Base-by-base conservation (phyloP, 2,329 filamentous ascomycete genomes). In the Aspergillus aculeatus region DNA sequence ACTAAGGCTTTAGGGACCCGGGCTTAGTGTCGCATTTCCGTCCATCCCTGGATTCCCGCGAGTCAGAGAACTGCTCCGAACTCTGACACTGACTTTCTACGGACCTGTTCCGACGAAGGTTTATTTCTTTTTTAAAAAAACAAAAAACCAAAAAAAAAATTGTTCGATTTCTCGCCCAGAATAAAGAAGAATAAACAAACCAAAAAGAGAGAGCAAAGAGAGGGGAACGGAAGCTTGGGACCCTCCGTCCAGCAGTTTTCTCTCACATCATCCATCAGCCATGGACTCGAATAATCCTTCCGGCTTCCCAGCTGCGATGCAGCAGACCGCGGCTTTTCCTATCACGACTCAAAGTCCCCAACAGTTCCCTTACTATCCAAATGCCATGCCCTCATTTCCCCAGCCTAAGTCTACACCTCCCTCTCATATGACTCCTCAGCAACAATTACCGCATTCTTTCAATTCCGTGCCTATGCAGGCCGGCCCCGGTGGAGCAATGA, bases 311-410 rank as follows among this genome's bases (percentile, higher is more conserved):
- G 47, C 53, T 61, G 53, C 62, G 59, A 58, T 64, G 60, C 66
- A 68, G 57, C 61, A 59, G 59, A 65, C 63, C 59, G 63, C 72
- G 57, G 72, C 68, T 56, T 76, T 71, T 70, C 72, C 74, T 65
- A 69, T 73, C 62, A 68, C 68, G 57, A 64, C 66, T 54, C 74
- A 74, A 58, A 70, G 66, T 61, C 69, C 64, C 57, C 72, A 71
- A 56, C 73, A 73, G 61, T 72, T 75, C 58, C 64, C 73, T 48
- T 76, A 71, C 64, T 75, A 76, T 64, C 70, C 73, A 54, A 74
- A 71, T 62, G 63, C 68, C 38, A 65, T 71, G 11, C 66, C 71
- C 58, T 66, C 68, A 48, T 76, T 70, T 59, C 66, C 73, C 53
- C 73, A 73, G 64, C 63, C 69, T 31, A 75, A 73, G 16, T n/a